Evolutionary conservation across 371 early-diverging fungal genomes (phyloP).

Genomic region (Mortierella polycephala): DNA sequence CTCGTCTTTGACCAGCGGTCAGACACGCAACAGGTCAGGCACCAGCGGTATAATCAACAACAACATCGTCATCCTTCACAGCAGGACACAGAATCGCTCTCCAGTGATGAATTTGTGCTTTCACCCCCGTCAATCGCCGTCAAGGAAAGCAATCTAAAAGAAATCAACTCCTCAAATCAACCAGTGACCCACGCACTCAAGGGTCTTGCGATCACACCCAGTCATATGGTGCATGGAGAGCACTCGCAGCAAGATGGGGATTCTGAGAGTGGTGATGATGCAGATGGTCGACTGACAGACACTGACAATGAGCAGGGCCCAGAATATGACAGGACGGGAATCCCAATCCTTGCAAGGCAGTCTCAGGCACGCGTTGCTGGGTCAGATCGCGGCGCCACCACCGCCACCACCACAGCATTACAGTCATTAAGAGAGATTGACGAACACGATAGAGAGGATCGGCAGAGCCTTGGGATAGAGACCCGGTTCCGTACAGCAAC

Average conservation of each 20-base stretch:
- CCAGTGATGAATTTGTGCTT: constrained; percentile 46
- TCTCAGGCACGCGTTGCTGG: not conserved
- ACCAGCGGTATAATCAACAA: constrained; percentile 11
- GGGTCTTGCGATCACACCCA: constrained; percentile 2
- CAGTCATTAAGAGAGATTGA: constrained; percentile 39
- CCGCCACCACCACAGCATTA: constrained; percentile 18
- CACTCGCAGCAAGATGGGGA: constrained; percentile 11
- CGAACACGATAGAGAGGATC: constrained; percentile 38
- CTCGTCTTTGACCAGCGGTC: constrained; percentile 36
- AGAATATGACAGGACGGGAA: constrained; percentile 14
- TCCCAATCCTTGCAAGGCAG: constrained; percentile 34
- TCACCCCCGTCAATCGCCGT: constrained; percentile 17
- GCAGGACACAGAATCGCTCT: constrained; percentile 42
- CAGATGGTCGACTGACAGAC: constrained; percentile 44
- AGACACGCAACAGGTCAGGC: not conserved
- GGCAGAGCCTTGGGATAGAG: constrained; percentile 24
- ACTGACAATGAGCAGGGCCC: constrained; percentile 34
- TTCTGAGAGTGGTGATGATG: constrained; percentile 40
- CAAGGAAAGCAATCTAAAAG: constrained; percentile 6
- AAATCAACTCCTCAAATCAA: constrained; percentile 1
- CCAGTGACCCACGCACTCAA: constrained; percentile 4
- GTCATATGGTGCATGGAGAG: not conserved
- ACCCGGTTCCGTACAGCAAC: constrained; percentile 8
- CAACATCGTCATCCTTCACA: constrained; percentile 5
- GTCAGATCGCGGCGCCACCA: constrained; percentile 5